These are phyloP conservation scores for Periconia digitata DNA, from an alignment of 2,329 filamentous ascomycete genomes.

Conservation along the genomic window DNA sequence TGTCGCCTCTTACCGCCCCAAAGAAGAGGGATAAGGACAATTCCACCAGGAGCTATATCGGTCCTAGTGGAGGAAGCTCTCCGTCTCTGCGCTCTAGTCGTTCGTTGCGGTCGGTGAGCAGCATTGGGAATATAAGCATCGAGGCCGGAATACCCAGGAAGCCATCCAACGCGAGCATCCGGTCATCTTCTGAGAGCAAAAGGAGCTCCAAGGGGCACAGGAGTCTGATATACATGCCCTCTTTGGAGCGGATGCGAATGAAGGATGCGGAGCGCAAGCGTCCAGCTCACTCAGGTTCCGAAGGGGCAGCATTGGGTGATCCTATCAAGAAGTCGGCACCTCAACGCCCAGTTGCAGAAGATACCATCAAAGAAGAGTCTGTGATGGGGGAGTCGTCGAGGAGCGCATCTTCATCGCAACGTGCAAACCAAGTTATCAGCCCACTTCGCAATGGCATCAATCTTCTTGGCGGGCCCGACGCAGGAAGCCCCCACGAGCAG, in stretches of 20 bases:
- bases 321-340: constrained; percentile 22
- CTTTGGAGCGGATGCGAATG: constrained; percentile 66
- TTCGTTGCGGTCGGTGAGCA: constrained; percentile 37
- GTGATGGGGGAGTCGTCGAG: constrained; percentile 29
- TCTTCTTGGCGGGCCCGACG: constrained; percentile 23
- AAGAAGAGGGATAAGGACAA: constrained; percentile 39
- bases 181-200: constrained; percentile 40
- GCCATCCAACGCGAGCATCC: constrained; percentile 29
- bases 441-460: constrained; percentile 31
- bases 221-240: constrained; percentile 73
- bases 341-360: constrained; percentile 36
- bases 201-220: constrained; percentile 46
- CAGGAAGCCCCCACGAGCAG: constrained; percentile 29
- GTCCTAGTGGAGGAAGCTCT: constrained; percentile 40
- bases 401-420: constrained; percentile 21
- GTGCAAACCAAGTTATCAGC: constrained; percentile 33
- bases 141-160: constrained; percentile 34
- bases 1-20: constrained; percentile 70
- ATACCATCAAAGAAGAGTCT: constrained; percentile 42
- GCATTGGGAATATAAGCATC: constrained; percentile 46
- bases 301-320: constrained; percentile 41
- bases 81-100: constrained; percentile 39
- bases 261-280: constrained; percentile 65
- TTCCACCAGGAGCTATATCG: constrained; percentile 63
- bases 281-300: constrained; percentile 44